Evolutionary conservation across 2,329 filamentous ascomycete genomes (phyloP).

Genomic region (Pseudohalonectria lignicola): DNA sequence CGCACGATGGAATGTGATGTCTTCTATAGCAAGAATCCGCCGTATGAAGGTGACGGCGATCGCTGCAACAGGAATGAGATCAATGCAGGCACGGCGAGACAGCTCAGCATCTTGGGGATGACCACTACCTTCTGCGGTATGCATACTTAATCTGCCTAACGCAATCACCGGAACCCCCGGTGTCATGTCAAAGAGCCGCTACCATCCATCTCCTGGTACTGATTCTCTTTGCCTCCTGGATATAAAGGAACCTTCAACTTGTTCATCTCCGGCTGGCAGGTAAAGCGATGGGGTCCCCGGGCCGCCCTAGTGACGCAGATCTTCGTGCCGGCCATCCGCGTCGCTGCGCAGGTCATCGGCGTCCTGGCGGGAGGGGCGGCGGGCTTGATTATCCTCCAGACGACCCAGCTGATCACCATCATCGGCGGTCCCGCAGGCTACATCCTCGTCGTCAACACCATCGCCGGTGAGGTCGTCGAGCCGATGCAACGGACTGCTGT

Average conservation of each 20-base stretch:
- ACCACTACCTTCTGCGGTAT: constrained; percentile 55
- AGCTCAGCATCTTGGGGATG: constrained; percentile 55
- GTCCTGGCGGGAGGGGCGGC: constrained; percentile 47
- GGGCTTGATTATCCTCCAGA: constrained; percentile 60
- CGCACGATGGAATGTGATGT: constrained; percentile 62
- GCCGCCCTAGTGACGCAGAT: constrained; percentile 51
- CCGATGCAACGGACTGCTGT: constrained; percentile 50
- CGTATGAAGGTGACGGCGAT: constrained; percentile 33
- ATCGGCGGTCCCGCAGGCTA: constrained; percentile 60
- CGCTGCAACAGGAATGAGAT: constrained; percentile 52
- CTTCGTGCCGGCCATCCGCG: constrained; percentile 51
- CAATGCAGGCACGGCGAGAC: constrained; percentile 50
- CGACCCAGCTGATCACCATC: constrained; percentile 55
- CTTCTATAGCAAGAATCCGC: constrained; percentile 50
- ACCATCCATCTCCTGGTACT: too few species aligned
- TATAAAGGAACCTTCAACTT: constrained; percentile 43
- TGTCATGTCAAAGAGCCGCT: too few species aligned
- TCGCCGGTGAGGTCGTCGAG: constrained; percentile 53
- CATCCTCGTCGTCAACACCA: constrained; percentile 54
- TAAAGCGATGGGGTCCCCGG: constrained; percentile 55
- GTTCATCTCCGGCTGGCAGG: constrained; percentile 55
- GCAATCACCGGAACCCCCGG: too few species aligned
- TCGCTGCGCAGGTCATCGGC: constrained; percentile 53
- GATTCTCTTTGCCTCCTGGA: too few species aligned
- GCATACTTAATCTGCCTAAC: too few species aligned